Conservation (phyloP, 129 eudicot genomes). For the Silybum marianum region DNA sequence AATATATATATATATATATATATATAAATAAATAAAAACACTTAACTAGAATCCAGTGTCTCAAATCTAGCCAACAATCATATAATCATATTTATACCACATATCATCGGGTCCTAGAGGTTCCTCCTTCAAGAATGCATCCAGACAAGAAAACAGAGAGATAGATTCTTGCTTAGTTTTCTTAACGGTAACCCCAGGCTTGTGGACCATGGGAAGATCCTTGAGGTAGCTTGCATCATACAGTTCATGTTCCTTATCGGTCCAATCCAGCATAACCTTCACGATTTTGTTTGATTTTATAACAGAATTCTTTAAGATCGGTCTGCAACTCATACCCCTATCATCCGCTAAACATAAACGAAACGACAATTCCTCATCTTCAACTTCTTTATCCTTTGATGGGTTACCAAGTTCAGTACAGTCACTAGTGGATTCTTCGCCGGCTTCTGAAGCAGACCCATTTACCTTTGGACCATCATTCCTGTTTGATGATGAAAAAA, state of each 20-base stretch:
- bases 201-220: conserved; percentile 86
- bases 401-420: conserved; percentile 23
- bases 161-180: conserved; percentile 94
- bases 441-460: conserved; percentile 42
- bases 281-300: conserved; percentile 45
- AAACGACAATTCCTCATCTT: conserved; percentile 54
- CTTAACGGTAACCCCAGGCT: conserved; percentile 62
- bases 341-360: conserved; percentile 58
- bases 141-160: conserved; percentile 92
- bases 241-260: conserved; percentile 57
- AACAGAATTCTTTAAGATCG: conserved; percentile 56
- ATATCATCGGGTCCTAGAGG: conserved; percentile 99
- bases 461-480: conserved; percentile 36
- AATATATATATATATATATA: no score
- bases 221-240: conserved; percentile 80
- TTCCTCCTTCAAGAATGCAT: conserved; percentile 95
- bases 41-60: background rate
- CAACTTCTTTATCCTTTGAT: conserved; percentile 38
- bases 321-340: conserved; percentile 56
- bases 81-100: conserved; percentile 69
- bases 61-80: conserved; percentile 4
- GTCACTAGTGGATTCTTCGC: conserved; percentile 43
- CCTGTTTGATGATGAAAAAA: conserved; percentile 27
- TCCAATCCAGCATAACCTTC: conserved; percentile 83
- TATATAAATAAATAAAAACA: background rate